phyloP scores from a whole-genome alignment of 164 flowering plant species.

The Macadamia tetraphylla region DNA sequence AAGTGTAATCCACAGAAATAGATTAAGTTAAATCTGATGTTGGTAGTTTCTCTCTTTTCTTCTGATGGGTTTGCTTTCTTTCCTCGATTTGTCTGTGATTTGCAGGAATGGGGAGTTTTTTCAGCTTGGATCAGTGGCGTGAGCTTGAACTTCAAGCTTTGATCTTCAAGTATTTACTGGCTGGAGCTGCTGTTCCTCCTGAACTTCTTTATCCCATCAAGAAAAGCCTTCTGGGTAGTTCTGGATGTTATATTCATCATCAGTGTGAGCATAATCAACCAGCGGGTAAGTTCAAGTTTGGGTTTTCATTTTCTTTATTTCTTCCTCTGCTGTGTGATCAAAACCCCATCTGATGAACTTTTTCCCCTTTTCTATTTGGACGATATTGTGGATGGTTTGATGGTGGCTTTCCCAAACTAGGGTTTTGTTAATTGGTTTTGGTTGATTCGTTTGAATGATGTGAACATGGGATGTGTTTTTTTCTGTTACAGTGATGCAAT shows the following conservation, averaged over 20 bases:
- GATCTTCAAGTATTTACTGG: slow-evolving; percentile 78
- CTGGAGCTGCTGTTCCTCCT: slow-evolving; percentile 72
- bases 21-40: slow-evolving; percentile 1
- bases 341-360: too few species aligned
- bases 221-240: slow-evolving; percentile 44
- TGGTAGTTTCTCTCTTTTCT: too few species aligned
- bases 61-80: slow-evolving; percentile 3
- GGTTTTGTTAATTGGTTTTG: neutral
- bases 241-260: slow-evolving; percentile 34
- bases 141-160: slow-evolving; percentile 89
- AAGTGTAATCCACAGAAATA: neutral
- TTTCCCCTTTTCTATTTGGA: too few species aligned
- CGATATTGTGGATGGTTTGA: neutral
- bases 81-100: neutral
- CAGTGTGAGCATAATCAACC: slow-evolving; percentile 43
- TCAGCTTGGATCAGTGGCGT: slow-evolving; percentile 80
- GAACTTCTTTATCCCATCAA: slow-evolving; percentile 72
- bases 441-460: neutral
- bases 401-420: too few species aligned
- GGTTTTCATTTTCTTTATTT: neutral
- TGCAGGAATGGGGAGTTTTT: slow-evolving; percentile 39
- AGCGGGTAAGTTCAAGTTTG: slow-evolving; percentile 36
- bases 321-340: too few species aligned
- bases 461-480: neutral
- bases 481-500: slow-evolving; percentile 40